phyloP scores from a whole-genome alignment of 768 basidiomycete species.

The Coprinopsis marcescibilis region DNA sequence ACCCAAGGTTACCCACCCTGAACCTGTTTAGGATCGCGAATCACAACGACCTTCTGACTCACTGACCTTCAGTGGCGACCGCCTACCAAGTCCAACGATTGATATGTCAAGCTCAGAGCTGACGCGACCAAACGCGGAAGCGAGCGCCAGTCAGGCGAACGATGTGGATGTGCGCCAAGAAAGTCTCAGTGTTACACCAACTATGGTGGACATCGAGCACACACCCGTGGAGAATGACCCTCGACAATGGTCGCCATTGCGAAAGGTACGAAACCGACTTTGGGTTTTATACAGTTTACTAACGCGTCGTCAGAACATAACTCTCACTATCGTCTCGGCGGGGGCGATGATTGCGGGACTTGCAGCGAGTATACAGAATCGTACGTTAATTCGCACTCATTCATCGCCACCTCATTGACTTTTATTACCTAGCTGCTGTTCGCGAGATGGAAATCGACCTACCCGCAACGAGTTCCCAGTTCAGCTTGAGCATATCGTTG shows the following conservation, averaged over 20 bases:
- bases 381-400: constrained; percentile 27
- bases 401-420: neutral
- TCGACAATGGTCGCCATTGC: constrained; percentile 46
- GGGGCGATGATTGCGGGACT: constrained; percentile 57
- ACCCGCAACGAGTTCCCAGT: constrained; percentile 51
- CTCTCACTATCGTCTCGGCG: constrained; percentile 40
- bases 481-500: constrained; percentile 64
- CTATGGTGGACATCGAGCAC: constrained; percentile 56
- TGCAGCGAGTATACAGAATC: constrained; percentile 58
- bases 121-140: no score
- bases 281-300: neutral
- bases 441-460: constrained; percentile 53
- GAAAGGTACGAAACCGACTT: constrained; percentile 39
- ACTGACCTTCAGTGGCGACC: no score
- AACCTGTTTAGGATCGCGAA: no score
- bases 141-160: no score
- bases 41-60: no score
- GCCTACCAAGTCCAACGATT: no score
- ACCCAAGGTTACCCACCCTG: no score
- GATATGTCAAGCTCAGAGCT: no score
- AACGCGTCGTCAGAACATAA: constrained; percentile 22
- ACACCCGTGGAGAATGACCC: constrained; percentile 56
- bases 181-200: no score
- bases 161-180: no score
- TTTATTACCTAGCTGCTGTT: constrained; percentile 47